These are phyloP conservation scores for Penicillium sp. DNA, from an alignment of 2,329 filamentous ascomycete genomes.

Conservation along the genomic window DNA sequence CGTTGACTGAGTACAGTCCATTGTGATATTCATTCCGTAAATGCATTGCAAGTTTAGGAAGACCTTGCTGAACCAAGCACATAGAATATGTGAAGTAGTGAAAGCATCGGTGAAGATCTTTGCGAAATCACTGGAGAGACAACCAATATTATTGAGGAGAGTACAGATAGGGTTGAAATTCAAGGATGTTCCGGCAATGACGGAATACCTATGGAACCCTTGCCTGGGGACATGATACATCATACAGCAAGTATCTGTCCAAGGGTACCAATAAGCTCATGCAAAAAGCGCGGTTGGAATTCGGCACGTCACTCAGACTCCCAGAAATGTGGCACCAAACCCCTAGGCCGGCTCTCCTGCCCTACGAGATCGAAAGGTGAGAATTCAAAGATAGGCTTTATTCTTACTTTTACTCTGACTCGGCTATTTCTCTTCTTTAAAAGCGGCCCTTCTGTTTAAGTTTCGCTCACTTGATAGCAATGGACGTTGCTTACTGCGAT, in stretches of 20 bases:
- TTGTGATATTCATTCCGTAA: background rate
- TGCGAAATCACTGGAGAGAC: background rate
- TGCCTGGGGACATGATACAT: no score
- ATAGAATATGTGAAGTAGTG: background rate
- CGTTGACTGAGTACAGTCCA: background rate
- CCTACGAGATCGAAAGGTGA: no score
- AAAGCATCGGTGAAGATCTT: background rate
- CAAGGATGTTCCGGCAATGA: slow-evolving; percentile 11
- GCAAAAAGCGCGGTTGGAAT: slow-evolving; percentile 16
- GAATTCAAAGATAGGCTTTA: background rate
- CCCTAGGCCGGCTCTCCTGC: slow-evolving; percentile 14
- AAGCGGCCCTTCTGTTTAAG: background rate
- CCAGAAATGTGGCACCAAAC: slow-evolving; percentile 17
- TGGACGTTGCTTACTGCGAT: background rate
- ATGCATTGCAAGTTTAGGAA: background rate
- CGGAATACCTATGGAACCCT: slow-evolving; percentile 8
- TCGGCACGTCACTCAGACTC: slow-evolving; percentile 4
- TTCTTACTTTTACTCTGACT: background rate
- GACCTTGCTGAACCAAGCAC: background rate
- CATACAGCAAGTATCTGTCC: background rate
- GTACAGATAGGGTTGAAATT: slow-evolving; percentile 5
- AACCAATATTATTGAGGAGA: background rate
- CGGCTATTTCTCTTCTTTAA: background rate
- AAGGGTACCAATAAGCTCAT: background rate
- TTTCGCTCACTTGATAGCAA: background rate